Percentiles rank a stretch among this genome's conserved stretches.
phyloP scores from a whole-genome alignment of 2,329 filamentous ascomycete genomes.

The Colletotrichum sp. region DNA sequence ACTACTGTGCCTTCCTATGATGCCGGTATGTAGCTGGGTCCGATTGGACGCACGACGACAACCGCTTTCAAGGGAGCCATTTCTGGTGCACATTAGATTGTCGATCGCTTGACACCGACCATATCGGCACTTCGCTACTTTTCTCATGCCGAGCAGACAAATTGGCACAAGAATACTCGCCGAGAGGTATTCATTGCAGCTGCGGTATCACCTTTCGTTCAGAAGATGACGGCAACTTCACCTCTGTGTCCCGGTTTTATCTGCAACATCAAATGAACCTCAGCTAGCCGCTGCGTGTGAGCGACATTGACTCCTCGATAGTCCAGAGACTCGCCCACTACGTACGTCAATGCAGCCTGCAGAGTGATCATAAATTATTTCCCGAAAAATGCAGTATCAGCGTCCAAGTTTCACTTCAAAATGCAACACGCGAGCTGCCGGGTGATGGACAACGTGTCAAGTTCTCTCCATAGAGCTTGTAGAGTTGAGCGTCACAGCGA shows the following conservation, averaged over 20 bases:
- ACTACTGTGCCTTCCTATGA: not conserved
- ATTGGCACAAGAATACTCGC: not conserved
- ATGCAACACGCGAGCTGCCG: not conserved
- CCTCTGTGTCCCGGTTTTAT: not conserved
- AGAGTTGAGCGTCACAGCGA: not conserved
- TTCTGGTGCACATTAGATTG: not conserved
- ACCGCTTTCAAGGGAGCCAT: not conserved
- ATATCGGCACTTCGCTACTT: not conserved
- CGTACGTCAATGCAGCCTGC: not conserved
- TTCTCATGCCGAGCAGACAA: not conserved
- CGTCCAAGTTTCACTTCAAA: not conserved
- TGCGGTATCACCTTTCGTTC: not conserved
- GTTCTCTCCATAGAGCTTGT: not conserved
- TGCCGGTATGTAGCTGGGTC: not conserved
- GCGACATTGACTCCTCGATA: not conserved
- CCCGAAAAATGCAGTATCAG: not conserved
- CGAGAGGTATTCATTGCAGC: accelerated
- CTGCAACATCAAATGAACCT: too few species aligned
- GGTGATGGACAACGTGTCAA: not conserved
- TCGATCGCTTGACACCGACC: not conserved
- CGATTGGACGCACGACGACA: not conserved
- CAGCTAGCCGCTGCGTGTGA: not conserved
- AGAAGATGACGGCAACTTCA: not conserved
- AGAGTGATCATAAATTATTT: not conserved
- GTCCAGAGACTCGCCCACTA: not conserved